Base-by-base conservation (phyloP, 1,139 yeast genomes). In the Eremothecium coryli region DNA sequence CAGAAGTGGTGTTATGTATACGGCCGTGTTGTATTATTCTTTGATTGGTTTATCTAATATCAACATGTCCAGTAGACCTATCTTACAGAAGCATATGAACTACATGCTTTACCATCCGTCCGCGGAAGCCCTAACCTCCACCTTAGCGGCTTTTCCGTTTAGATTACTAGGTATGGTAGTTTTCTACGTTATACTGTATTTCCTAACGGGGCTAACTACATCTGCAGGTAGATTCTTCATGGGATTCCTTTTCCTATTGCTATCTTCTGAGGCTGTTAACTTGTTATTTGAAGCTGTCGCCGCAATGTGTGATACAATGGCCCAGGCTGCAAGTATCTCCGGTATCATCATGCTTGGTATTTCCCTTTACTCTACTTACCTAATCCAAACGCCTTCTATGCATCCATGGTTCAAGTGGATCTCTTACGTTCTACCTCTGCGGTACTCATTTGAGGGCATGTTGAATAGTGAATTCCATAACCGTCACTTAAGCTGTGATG, bases 351-450 rank as follows among this genome's bases (percentile, higher is more conserved):
- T 73, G 46, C 53, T 73, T 51, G 68, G 70, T 2, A 45, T 69
- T 29, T 61, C 71, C 38, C 58, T 71, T 50, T 74, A 73, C 46
- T 65, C 76, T 14, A 71, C 76, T 20, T 73, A 67, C 56, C 66
- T 69, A 65, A 65, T 74, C 42, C 80, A 72, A 46, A 55, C 69
- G 31, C 73, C 74, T 5, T 61, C 69, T 0, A 74, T 75, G 79
- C 77, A 67, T 43, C 76, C 76, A 23, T 74, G 80, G 79, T 73
- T 73, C 48, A 68, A 70, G 50, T 75, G 82, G 82, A 65, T 73
- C 26, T 68, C 73, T 4, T 75, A 72, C 47, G 59, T 73, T 37
- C 62, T 75, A 44, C 81, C 82, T 3, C 54, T 74, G 35, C 57
- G 70, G 30, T 75, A 73, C 45, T 73, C 70, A 5, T 75, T 72